Evolutionary conservation across 306 rosid genomes (phyloP).

Genomic region (Quercus dentata): DNA sequence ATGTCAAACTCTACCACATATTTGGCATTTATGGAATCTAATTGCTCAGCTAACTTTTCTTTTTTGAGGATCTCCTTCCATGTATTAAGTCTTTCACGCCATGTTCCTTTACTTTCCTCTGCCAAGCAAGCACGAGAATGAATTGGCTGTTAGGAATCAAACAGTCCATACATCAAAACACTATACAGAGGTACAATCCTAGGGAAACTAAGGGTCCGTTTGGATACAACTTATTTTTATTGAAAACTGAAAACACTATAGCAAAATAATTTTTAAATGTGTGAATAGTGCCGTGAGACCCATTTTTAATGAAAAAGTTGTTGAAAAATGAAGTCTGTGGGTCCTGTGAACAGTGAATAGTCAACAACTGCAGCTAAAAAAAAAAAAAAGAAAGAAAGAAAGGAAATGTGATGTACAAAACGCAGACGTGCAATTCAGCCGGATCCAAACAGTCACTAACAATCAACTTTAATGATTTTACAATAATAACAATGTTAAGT

Average conservation of each 20-base stretch:
- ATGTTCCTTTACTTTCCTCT: slow-evolving; percentile 53
- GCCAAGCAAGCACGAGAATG: slow-evolving; percentile 27
- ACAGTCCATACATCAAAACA: slow-evolving; percentile 2
- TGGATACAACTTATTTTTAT: too few relatives aligned
- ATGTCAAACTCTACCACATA: slow-evolving; percentile 91
- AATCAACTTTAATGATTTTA: slow-evolving; percentile 15
- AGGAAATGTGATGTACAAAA: too few relatives aligned
- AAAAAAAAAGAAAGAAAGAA: too few relatives aligned
- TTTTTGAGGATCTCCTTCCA: slow-evolving; percentile 80
- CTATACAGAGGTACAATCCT: slow-evolving; percentile 3
- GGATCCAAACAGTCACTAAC: neutral
- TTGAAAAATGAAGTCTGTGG: too few relatives aligned
- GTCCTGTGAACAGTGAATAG: too few relatives aligned
- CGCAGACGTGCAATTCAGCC: too few relatives aligned
- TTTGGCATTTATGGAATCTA: slow-evolving; percentile 61
- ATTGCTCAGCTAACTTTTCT: slow-evolving; percentile 58
- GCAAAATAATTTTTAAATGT: too few relatives aligned
- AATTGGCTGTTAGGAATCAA: slow-evolving; percentile 12
- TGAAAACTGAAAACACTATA: too few relatives aligned
- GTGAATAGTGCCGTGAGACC: too few relatives aligned
- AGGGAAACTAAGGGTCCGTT: neutral
- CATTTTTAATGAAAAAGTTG: too few relatives aligned
- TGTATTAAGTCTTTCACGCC: slow-evolving; percentile 77
- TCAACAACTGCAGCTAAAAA: too few relatives aligned
- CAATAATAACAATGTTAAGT: slow-evolving; percentile 11